Evolutionary conservation across 257 asterid genomes (phyloP).

Genomic region (Lycium ferocissimum): DNA sequence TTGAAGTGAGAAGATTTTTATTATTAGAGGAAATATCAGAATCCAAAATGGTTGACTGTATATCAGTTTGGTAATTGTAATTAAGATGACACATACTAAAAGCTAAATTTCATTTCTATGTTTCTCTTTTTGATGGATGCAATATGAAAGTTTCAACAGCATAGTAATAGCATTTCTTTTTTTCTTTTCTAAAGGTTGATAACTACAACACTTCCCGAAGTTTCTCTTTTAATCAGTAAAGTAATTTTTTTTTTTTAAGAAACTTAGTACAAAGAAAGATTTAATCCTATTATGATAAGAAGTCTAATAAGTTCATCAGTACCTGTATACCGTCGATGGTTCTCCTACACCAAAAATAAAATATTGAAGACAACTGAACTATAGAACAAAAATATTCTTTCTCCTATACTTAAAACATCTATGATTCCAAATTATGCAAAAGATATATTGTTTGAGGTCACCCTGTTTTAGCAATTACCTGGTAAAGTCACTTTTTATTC

Average conservation of each 20-base stretch:
- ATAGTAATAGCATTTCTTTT: background rate
- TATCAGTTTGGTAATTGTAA: background rate
- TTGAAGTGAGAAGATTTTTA: background rate
- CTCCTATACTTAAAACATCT: too few relatives aligned
- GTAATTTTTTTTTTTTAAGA: background rate
- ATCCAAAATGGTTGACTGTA: background rate
- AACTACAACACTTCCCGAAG: background rate
- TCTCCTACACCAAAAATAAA: too few relatives aligned
- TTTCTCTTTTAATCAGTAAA: background rate
- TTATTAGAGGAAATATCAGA: background rate
- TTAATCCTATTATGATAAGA: too few relatives aligned
- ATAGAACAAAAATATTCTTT: too few relatives aligned
- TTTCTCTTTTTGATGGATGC: background rate
- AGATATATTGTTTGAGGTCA: too few relatives aligned
- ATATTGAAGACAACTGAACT: too few relatives aligned
- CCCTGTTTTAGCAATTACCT: too few relatives aligned
- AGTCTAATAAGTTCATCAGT: too few relatives aligned
- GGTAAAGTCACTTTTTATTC: too few relatives aligned
- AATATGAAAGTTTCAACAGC: background rate
- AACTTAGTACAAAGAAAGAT: background rate
- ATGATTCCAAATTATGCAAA: too few relatives aligned
- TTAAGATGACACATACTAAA: background rate
- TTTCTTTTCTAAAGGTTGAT: too few relatives aligned
- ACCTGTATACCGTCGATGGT: too few relatives aligned
- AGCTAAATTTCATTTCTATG: background rate